Evolutionary conservation across 2,329 filamentous ascomycete genomes (phyloP), one percentile per base, ranked within the genome.

Genomic region (Diaporthe sp.): DNA sequence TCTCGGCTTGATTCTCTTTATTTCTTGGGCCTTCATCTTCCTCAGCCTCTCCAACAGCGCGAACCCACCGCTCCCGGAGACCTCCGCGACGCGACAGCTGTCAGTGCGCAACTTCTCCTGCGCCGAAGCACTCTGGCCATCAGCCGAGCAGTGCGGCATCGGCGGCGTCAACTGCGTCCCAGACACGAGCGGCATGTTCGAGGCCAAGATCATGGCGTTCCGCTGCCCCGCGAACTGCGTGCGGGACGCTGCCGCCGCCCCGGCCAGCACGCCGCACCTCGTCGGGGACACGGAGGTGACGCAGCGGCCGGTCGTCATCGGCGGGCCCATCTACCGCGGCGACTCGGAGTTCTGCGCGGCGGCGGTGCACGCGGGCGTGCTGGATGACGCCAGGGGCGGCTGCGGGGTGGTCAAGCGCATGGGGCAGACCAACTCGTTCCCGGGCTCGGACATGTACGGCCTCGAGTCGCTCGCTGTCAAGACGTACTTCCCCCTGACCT

Each of bases 401-500:
- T 96, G 94, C 79, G 94, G 94, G 70, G 92, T 94, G 2, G 87
- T 94, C 44, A 89, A 91, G 73, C 88, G 97, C 49, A 88, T 94
- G 37, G 96, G 95, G 31, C 89, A 92, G 73, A 90, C 91, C 74
- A 86, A 89, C 73, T 86, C 89, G 62, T 98, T 92, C 80, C 84
- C 89, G 46, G 88, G 90, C 55, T 92, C 92, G 13, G 89, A 90
- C 67, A 88, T 88, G 28, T 88, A 97, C 80, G 94, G 93, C 71
- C 95, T 98, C 78, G 85, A 87, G 39, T 98, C 95, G 78, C 87
- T 94, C 71, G 89, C 85, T 4, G 98, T 99, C 81, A 91, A 95
- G 77, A 96, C 95, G 0, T 95, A 95, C 78, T 99, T 99, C 80
- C 96, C 97, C 1, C 92, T 94, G 46, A 93, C 95, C 0, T 98